phyloP scores from a whole-genome alignment of 345 rosid genomes.

The Sisymbrium irio region DNA sequence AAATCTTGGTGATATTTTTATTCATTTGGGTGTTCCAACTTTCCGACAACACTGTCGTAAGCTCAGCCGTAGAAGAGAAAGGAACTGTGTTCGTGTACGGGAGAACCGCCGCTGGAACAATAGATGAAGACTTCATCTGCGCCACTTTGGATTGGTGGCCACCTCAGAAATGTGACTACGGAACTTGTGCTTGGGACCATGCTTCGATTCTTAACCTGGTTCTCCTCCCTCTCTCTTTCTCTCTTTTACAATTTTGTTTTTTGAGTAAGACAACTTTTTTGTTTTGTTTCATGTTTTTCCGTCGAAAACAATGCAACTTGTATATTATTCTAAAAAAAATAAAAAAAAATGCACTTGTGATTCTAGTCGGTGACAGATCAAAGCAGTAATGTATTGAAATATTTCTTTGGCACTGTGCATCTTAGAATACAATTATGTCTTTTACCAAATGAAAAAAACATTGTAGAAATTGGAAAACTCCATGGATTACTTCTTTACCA shows the following conservation, averaged over 20 bases:
- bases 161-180: conserved; percentile 95
- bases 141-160: conserved; percentile 99
- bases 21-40: conserved; percentile 35
- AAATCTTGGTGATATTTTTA: conserved; percentile 32
- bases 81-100: conserved; percentile 60
- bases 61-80: conserved; percentile 36
- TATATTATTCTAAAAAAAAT: not conserved
- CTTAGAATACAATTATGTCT: not conserved
- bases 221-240: not conserved
- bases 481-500: not conserved
- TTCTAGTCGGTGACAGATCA: not conserved
- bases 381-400: not conserved
- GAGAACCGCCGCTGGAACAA: conserved; percentile 53
- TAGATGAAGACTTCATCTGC: conserved; percentile 83
- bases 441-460: not conserved
- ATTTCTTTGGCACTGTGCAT: not conserved
- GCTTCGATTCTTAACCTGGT: conserved; percentile 96
- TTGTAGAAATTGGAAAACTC: not conserved
- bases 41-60: conserved; percentile 25
- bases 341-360: not conserved
- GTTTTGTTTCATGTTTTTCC: not conserved
- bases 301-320: conserved; percentile 10
- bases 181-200: conserved; percentile 80
- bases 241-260: not conserved
- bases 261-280: too few relatives aligned